Conservation (phyloP, 2,329 filamentous ascomycete species). For the Cercospora canescens region DNA sequence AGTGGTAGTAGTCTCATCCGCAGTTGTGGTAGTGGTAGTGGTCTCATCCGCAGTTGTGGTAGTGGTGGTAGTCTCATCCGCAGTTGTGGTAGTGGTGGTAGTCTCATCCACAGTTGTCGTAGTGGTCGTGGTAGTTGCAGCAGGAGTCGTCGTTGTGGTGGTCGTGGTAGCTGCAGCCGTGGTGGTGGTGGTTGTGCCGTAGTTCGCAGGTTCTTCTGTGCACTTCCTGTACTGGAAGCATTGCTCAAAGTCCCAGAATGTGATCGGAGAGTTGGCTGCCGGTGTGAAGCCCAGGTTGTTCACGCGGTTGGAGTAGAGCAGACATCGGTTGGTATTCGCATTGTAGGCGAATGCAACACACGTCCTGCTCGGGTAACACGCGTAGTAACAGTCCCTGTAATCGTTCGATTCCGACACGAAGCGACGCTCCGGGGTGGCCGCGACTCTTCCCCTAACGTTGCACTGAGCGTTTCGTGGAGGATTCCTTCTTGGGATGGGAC, state of each 20-base stretch:
- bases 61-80: not conserved
- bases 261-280: not conserved
- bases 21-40: not conserved
- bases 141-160: not conserved
- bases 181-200: not conserved
- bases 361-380: not conserved
- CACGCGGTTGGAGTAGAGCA: not conserved
- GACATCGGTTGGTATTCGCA: not conserved
- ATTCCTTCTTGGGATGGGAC: not conserved
- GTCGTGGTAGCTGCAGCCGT: not conserved
- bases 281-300: not conserved
- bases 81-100: not conserved
- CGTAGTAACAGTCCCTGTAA: not conserved
- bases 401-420: not conserved
- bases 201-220: not conserved
- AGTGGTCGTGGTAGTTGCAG: not conserved
- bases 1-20: not conserved
- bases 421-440: not conserved
- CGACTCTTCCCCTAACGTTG: not conserved
- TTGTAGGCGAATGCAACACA: not conserved
- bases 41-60: not conserved
- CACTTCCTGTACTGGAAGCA: not conserved
- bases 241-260: not conserved
- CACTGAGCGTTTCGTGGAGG: not conserved
- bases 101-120: not conserved